A percentile compares a stretch with the other conserved stretches of the same genome.
These are phyloP conservation scores for Lachnellula willkommii DNA, from an alignment of 2,329 filamentous ascomycete species.

Conservation along the genomic window DNA sequence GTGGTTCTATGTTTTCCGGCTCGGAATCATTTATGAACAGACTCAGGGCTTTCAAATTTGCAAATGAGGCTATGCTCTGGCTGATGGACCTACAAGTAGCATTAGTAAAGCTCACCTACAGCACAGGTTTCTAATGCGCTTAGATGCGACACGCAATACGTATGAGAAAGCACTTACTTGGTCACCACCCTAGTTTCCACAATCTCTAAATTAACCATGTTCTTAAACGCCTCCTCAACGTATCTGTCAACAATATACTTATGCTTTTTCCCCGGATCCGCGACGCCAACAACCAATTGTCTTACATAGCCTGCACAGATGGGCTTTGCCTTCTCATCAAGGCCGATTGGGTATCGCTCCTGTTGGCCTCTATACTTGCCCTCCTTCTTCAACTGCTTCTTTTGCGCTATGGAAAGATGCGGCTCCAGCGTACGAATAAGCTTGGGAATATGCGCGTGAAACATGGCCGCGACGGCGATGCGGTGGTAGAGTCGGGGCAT, in stretches of 20 bases:
- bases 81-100: neutral
- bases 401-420: constrained; percentile 2
- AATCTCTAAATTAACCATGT: constrained; percentile 5
- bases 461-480: neutral
- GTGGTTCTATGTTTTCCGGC: neutral
- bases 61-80: constrained; percentile 2
- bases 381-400: constrained; percentile 6
- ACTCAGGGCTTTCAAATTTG: constrained; percentile 3
- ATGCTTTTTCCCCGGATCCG: constrained; percentile 3
- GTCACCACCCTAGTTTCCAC: constrained; percentile 1
- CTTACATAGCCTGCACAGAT: constrained; percentile 3
- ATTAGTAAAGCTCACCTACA: neutral
- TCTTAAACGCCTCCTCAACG: constrained; percentile 6
- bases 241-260: constrained; percentile 5
- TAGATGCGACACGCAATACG: too few species aligned
- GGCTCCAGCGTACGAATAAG: constrained; percentile 5
- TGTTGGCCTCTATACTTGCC: constrained; percentile 5
- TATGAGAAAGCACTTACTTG: neutral
- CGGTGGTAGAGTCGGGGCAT: constrained; percentile 1
- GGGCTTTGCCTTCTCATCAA: constrained; percentile 5
- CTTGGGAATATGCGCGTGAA: constrained; percentile 4
- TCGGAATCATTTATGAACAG: neutral
- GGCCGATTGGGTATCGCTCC: neutral
- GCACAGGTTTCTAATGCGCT: neutral
- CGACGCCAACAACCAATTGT: neutral